A percentile compares a stretch with the other conserved stretches of the same genome.
Evolutionary conservation across 257 asterid species (phyloP).

Genomic region (Gentiana straminea): DNA sequence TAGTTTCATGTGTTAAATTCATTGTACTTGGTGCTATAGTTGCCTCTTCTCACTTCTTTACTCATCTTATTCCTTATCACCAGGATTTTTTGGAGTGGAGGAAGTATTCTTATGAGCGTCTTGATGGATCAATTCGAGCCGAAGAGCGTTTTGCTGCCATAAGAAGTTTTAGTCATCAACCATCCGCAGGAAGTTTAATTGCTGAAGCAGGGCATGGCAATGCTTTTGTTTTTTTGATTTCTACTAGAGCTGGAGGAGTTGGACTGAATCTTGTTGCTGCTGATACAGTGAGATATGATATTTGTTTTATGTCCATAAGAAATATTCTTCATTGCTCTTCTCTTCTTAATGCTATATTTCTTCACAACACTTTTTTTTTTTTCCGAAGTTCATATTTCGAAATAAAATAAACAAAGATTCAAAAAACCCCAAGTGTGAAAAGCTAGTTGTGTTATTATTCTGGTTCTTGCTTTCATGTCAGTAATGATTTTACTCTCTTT

Average conservation of each 20-base stretch:
- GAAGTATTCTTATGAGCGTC: conserved; percentile 84
- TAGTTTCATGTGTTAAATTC: not conserved
- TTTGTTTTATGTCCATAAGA: too few species aligned
- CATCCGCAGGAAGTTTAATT: conserved; percentile 19
- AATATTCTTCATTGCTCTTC: too few species aligned
- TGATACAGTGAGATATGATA: conserved; percentile 56
- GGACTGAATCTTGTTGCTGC: conserved; percentile 98
- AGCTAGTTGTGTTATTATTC: too few species aligned
- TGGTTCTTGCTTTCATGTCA: too few species aligned
- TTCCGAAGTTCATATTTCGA: too few species aligned
- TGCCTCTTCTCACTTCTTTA: conserved; percentile 1
- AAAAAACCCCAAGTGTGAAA: too few species aligned
- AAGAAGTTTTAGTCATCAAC: conserved; percentile 66
- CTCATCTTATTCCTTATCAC: conserved; percentile 7
- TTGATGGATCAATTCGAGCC: conserved; percentile 92
- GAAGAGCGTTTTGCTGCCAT: conserved; percentile 97
- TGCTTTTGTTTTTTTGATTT: conserved; percentile 76
- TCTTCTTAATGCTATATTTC: too few species aligned
- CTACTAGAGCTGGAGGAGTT: conserved; percentile 98
- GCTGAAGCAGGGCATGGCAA: conserved; percentile 21
- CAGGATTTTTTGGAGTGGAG: conserved; percentile 88
- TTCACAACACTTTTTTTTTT: too few species aligned
- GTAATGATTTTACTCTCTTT: too few species aligned
- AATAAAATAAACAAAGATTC: too few species aligned
- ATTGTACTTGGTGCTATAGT: not conserved